Evolutionary conservation across 345 rosid species (phyloP), one percentile per base, ranked within the genome.

Genomic region (Acer yangbiense): DNA sequence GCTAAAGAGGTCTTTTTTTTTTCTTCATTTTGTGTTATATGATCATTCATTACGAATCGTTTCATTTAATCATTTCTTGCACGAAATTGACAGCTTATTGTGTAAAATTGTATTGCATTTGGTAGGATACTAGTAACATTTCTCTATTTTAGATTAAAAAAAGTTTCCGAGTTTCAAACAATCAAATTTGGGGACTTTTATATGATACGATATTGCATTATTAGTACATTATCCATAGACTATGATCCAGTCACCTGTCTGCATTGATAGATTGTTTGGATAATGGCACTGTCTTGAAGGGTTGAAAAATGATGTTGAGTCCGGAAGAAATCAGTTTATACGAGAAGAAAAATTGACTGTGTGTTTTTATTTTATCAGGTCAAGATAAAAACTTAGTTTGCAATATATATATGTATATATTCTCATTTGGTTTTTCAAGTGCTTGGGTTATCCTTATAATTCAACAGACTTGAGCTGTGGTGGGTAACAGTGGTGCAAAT

Each of bases 1-100:
- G 67, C 57, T 9, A 82, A 84, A 44, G 89, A 86, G 89, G 89
- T 88, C 57, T 43, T 43, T 32, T 54, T 41, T 32, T 50, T 18
- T 20, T 32, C 2, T n/a, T 43, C 46, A 6, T 46, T 60, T 25
- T 32, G 29, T 44, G 9, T 8, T 44, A 32, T 32, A 32, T 13
- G 12, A 44, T 44, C 50, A 9, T 9, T 44, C 50, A 10, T 46
- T 9, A 46, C 18, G 41, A 65, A 0, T 6, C 13, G 4, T 65
- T 20, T 7, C 32, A 20, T n/a, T 68, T 32, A 32, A 32, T 32
- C 35, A 32, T 35, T 72, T 43, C 8, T 4, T 39, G 25, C 6
- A 10, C 2, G 0, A 9, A 21, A 4, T 41, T 68, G 41, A 2
- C 39, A 16, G 3, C 10, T 17, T 23, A 12, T n/a, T 61, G 18